These are phyloP conservation scores for Tricholoma sp. DNA, from an alignment of 768 basidiomycete genomes.

Conservation along the genomic window DNA sequence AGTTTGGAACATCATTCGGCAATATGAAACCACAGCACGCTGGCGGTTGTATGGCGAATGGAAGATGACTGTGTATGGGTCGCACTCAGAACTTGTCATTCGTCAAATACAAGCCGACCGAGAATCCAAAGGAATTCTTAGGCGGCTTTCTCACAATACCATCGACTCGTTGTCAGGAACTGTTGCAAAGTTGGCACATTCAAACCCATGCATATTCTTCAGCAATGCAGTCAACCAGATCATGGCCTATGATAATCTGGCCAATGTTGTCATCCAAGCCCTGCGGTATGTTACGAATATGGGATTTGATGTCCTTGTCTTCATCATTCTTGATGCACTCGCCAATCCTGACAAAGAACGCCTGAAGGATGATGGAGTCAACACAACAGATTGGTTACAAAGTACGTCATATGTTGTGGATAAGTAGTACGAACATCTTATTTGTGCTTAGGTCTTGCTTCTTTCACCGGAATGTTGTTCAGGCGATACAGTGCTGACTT, in stretches of 20 bases:
- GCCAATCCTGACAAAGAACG: constrained; percentile 77
- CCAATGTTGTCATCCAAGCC: constrained; percentile 83
- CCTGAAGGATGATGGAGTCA: constrained; percentile 90
- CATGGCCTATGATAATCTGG: constrained; percentile 94
- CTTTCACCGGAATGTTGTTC: constrained; percentile 91
- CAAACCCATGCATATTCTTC: constrained; percentile 92
- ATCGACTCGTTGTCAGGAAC: constrained; percentile 80
- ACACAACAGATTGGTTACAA: constrained; percentile 86
- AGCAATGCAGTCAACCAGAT: constrained; percentile 86
- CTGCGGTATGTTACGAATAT: constrained; percentile 86
- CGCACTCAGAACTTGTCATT: constrained; percentile 74
- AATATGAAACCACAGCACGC: constrained; percentile 72
- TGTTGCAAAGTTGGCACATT: constrained; percentile 90
- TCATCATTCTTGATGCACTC: constrained; percentile 80
- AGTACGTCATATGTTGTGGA: constrained; percentile 49
- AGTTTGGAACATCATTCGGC: constrained; percentile 84
- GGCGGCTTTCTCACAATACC: constrained; percentile 80
- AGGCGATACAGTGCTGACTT: constrained; percentile 80
- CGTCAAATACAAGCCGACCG: constrained; percentile 80
- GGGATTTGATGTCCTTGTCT: constrained; percentile 92
- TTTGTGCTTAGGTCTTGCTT: constrained; percentile 65
- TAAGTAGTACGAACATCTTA: constrained; percentile 11
- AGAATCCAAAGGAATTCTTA: constrained; percentile 84
- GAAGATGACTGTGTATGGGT: constrained; percentile 67
- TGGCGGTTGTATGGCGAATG: constrained; percentile 97